Evolutionary conservation across 257 asterid genomes (phyloP), one percentile per base, ranked within the genome.

Genomic region (Fraxinus quadrangulata): DNA sequence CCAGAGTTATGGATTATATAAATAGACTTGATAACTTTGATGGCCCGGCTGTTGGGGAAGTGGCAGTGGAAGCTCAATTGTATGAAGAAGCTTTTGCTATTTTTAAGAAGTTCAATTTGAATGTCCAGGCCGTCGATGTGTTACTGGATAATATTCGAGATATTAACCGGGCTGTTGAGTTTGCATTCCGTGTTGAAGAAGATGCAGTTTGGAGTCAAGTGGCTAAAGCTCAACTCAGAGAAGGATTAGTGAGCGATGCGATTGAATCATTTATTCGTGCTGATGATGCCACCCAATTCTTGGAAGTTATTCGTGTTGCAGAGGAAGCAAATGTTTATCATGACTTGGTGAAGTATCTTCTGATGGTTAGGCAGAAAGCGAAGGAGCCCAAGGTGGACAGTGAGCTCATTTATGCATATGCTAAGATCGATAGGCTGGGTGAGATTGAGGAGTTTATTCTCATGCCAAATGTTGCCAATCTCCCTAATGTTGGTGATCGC

Each of bases 151-250:
- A 92, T 82, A 92, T 96, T 81, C 94, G 93, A 39, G 99, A 92
- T 81, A 86, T 96, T 67, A 96, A 91, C 83, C 97, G 98, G 54
- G 95, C 99, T 3, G 99, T 93, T 71, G 99, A 96, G 84, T 96
- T 92, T 84, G 98, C 99, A 36, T 96, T 80, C 91, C 97, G 99
- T 72, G 99, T 94, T 75, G 99, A 96, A 84, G 99, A 96, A 85
- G 99, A 92, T 84, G 94, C 96, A 68, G 98, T 96, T 47, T 96
- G 99, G 99, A 96, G 98, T 73, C 98, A 92, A 81, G 99, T 96
- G 68, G 99, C 94, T 87, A 96, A 84, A 88, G 94, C 99, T 80
- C 99, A 96, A 82, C 95, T 96, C 65, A 86, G 96, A 83, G 99
- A 96, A 81, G 99, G 99, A 83, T 87, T 96, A 65, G 97, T 94